phyloP scores from a whole-genome alignment of 768 basidiomycete species.

The Inosperma sp. region DNA sequence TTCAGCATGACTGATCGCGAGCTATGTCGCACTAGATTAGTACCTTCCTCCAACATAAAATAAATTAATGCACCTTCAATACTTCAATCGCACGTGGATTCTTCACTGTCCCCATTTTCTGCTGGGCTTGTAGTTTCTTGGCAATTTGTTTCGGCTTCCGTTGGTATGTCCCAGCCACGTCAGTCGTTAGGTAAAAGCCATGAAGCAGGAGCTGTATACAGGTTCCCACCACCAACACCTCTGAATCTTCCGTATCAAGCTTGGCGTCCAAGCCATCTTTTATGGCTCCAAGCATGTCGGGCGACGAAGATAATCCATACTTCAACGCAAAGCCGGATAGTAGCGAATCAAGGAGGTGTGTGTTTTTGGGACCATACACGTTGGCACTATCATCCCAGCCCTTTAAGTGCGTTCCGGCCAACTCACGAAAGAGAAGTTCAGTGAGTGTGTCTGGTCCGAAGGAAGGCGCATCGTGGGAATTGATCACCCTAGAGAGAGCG shows the following conservation, averaged over 20 bases:
- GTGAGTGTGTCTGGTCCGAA: constrained; percentile 5
- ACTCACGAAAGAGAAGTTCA: neutral
- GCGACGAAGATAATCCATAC: neutral
- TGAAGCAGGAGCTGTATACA: neutral
- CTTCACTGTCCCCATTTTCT: neutral
- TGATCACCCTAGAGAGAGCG: constrained; percentile 1
- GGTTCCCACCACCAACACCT: neutral
- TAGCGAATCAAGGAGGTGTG: neutral
- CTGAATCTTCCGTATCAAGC: neutral
- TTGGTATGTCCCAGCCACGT: neutral
- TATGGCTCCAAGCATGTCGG: neutral
- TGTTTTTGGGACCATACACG: no score
- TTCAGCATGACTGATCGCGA: neutral
- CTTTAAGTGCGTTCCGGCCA: no score
- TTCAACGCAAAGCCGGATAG: neutral
- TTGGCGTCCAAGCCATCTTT: neutral
- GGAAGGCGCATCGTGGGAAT: constrained; percentile 8
- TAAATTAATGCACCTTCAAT: neutral
- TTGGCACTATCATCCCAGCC: no score
- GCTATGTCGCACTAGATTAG: no score
- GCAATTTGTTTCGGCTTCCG: neutral
- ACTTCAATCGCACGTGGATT: neutral
- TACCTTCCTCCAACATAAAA: no score
- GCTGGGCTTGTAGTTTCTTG: neutral
- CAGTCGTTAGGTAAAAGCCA: neutral